These are phyloP conservation scores for Solanum appendiculatum DNA, from an alignment of 257 asterid species.

Conservation along the genomic window DNA sequence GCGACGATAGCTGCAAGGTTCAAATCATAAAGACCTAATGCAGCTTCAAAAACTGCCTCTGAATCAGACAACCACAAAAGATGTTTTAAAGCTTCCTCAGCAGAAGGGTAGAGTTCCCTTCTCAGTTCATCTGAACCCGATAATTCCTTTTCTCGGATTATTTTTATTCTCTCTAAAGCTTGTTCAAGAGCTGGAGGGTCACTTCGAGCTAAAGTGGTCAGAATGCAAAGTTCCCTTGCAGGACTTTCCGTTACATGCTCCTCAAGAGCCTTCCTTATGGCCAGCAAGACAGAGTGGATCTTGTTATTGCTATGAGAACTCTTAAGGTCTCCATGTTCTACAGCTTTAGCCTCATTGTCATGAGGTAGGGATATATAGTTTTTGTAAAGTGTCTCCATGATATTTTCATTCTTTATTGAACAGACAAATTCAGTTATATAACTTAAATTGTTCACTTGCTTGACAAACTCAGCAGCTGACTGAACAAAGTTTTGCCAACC, in stretches of 20 bases:
- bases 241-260: slow-evolving; percentile 59
- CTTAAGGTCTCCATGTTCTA: slow-evolving; percentile 18
- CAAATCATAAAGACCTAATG: slow-evolving; percentile 92
- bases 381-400: slow-evolving; percentile 68
- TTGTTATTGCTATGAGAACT: slow-evolving; percentile 34
- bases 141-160: slow-evolving; percentile 75
- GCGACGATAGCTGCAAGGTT: slow-evolving; percentile 98
- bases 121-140: slow-evolving; percentile 43
- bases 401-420: slow-evolving; percentile 63
- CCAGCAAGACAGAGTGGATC: slow-evolving; percentile 45
- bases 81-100: slow-evolving; percentile 95
- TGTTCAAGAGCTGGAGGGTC: slow-evolving; percentile 85
- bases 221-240: slow-evolving; percentile 86
- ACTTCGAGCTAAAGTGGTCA: slow-evolving; percentile 83
- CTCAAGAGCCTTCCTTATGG: slow-evolving; percentile 80
- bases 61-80: slow-evolving; percentile 82
- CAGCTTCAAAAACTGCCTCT: slow-evolving; percentile 85
- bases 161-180: slow-evolving; percentile 73
- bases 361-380: slow-evolving; percentile 30
- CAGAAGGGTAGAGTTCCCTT: slow-evolving; percentile 49
- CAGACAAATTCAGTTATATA: slow-evolving; percentile 84
- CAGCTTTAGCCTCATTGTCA: slow-evolving; percentile 17
- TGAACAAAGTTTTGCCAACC: slow-evolving; percentile 77
- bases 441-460: slow-evolving; percentile 67
- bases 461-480: slow-evolving; percentile 64